These are phyloP conservation scores for Cladorrhinum sp. DNA, from an alignment of 2,329 filamentous ascomycete species.

Conservation along the genomic window DNA sequence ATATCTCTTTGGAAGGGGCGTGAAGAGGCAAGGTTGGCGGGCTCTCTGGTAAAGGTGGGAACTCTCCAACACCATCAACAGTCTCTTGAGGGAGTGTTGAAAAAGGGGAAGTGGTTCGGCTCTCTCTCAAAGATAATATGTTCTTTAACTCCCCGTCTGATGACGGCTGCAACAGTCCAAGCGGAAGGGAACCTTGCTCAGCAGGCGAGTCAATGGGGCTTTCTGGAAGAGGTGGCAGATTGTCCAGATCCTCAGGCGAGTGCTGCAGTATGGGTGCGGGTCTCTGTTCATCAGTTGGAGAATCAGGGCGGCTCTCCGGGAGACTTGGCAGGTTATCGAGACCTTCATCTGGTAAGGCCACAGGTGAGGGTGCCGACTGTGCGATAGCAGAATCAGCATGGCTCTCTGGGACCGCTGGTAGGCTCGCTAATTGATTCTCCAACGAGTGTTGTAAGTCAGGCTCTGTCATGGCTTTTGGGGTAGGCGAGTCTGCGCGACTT, in stretches of 20 bases:
- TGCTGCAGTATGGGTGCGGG: neutral
- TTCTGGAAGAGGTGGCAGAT: constrained; percentile 1
- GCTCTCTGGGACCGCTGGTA: constrained; percentile 2
- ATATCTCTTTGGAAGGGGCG: neutral
- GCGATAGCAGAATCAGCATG: neutral
- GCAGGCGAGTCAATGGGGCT: neutral
- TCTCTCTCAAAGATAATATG: neutral
- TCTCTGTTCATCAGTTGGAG: neutral
- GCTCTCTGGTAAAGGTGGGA: constrained; percentile 2
- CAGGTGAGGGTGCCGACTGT: neutral
- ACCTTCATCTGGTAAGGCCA: neutral
- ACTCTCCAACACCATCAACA: neutral
- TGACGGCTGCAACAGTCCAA: neutral
- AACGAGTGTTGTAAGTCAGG: neutral
- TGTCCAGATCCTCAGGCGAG: neutral
- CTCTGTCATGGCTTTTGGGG: neutral
- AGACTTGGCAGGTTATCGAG: neutral
- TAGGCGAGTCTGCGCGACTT: neutral
- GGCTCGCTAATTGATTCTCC: neutral
- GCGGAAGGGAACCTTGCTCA: neutral
- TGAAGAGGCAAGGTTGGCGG: neutral
- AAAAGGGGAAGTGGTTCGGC: constrained; percentile 2
- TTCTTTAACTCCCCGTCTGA: neutral
- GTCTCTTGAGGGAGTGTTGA: neutral
- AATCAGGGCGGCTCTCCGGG: neutral